Percentiles rank a stretch among this genome's conserved stretches.
Evolutionary conservation across 2,329 filamentous ascomycete species (phyloP).

Genomic region (Diaporthe longicolla): DNA sequence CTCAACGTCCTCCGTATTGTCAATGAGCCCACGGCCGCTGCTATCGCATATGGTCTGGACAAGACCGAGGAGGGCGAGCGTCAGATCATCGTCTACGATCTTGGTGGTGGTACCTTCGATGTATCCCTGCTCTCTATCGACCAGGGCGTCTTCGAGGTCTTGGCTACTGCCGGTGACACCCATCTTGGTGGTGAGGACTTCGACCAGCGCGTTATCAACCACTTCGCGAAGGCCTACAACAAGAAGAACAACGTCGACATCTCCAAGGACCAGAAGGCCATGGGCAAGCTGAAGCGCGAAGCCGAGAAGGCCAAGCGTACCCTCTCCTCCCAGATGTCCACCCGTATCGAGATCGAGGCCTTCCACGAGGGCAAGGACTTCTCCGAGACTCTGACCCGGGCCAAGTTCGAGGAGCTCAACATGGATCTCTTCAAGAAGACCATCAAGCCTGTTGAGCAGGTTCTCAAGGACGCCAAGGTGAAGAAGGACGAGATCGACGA

Average conservation of each 20-base stretch:
- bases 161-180: constrained; percentile 96
- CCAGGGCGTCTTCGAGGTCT: constrained; percentile 92
- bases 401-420: constrained; percentile 99
- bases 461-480: constrained; percentile 97
- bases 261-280: constrained; percentile 94
- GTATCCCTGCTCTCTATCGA: constrained; percentile 93
- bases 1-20: constrained; percentile 96
- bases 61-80: constrained; percentile 85
- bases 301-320: constrained; percentile 99
- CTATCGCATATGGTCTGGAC: constrained; percentile 94
- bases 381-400: constrained; percentile 96
- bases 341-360: constrained; percentile 95
- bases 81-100: constrained; percentile 94
- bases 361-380: constrained; percentile 98
- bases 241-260: constrained; percentile 96
- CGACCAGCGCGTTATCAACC: constrained; percentile 96
- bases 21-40: constrained; percentile 96
- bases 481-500: constrained; percentile 96
- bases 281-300: constrained; percentile 99
- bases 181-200: constrained; percentile 99
- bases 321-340: constrained; percentile 93
- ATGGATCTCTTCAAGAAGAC: constrained; percentile 99
- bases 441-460: constrained; percentile 97
- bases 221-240: constrained; percentile 98
- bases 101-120: constrained; percentile 95